Percentiles rank a stretch among this genome's conserved stretches.
phyloP scores from a whole-genome alignment of 371 early-diverging fungal species.

The Zancudomyces culisetae region DNA sequence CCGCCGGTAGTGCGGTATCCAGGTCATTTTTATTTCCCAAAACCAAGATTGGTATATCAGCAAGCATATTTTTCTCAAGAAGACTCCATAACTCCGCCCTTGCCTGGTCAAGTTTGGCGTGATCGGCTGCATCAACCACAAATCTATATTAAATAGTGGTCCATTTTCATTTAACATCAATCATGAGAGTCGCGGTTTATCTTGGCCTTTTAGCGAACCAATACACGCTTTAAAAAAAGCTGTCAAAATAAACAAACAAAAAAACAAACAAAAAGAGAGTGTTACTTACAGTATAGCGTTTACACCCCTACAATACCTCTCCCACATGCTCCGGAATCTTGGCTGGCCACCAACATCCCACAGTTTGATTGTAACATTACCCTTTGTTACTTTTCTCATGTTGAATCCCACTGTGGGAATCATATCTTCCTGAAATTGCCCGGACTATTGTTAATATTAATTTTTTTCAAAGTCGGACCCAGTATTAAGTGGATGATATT shows the following conservation, averaged over 20 bases:
- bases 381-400: constrained; percentile 88
- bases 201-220: neutral
- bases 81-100: constrained; percentile 75
- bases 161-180: no score
- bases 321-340: constrained; percentile 94
- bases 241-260: neutral
- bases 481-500: neutral
- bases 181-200: no score
- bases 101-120: constrained; percentile 75
- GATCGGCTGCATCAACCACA: constrained; percentile 91
- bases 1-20: constrained; percentile 69
- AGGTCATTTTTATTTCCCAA: constrained; percentile 99
- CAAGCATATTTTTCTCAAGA: constrained; percentile 77
- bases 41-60: constrained; percentile 86
- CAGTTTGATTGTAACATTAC: constrained; percentile 89
- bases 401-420: constrained; percentile 97
- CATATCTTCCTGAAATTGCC: constrained; percentile 87
- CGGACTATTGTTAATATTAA: no score
- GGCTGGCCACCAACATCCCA: constrained; percentile 99
- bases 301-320: constrained; percentile 84
- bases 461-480: no score
- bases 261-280: neutral
- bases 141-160: constrained; percentile 24
- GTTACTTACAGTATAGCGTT: constrained; percentile 75
- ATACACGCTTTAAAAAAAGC: neutral